phyloP scores from a whole-genome alignment of 2,329 filamentous ascomycete genomes.

The Trichoderma asperellum region DNA sequence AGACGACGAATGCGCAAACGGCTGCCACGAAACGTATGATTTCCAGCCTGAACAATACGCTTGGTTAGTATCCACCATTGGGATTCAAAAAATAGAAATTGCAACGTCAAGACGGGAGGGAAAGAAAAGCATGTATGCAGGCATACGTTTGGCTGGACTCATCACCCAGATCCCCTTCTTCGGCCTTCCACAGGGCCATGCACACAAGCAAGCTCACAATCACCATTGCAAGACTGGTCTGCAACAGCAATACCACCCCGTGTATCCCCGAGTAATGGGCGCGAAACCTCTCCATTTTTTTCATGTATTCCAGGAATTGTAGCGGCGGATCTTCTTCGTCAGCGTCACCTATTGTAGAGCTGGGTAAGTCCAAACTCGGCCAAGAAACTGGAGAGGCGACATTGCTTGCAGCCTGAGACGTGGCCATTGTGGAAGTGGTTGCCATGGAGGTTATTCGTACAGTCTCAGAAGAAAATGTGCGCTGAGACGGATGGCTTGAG shows the following conservation, averaged over 20 bases:
- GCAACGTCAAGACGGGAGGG: too few relatives aligned
- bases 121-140: too few relatives aligned
- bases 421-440: background rate
- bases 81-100: background rate
- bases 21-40: conserved; percentile 33
- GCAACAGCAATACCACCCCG: conserved; percentile 36
- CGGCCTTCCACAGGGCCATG: conserved; percentile 35
- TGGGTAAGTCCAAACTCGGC: background rate
- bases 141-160: conserved; percentile 33
- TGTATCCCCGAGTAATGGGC: conserved; percentile 33
- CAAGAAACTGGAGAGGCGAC: background rate
- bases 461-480: background rate
- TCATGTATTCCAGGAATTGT: too few relatives aligned
- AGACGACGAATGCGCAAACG: conserved; percentile 33
- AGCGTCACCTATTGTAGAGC: background rate
- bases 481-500: background rate
- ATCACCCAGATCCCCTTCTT: conserved; percentile 33
- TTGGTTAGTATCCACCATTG: conserved; percentile 20
- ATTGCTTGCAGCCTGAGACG: background rate
- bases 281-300: conserved; percentile 30
- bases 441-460: background rate
- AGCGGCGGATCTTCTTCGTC: background rate
- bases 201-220: conserved; percentile 38
- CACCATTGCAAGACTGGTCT: conserved; percentile 35
- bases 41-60: conserved; percentile 35